These are phyloP conservation scores for Leptodontidium sp. DNA, from an alignment of 2,329 filamentous ascomycete species.

Conservation along the genomic window DNA sequence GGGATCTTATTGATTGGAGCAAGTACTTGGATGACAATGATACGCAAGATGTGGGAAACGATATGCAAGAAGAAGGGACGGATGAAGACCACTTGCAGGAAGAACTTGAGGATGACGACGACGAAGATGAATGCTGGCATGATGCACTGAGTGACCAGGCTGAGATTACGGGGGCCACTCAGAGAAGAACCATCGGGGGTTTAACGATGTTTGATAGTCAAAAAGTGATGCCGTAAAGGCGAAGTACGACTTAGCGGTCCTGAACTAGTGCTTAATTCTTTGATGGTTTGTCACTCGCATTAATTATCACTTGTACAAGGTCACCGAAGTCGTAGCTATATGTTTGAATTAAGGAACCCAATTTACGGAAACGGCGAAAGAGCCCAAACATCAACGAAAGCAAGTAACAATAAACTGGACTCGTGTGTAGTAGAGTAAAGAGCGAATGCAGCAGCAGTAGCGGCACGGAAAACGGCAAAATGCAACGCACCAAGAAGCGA, in stretches of 20 bases:
- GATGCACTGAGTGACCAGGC: neutral
- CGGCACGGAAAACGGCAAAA: neutral
- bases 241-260: neutral
- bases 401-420: neutral
- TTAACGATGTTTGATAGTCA: neutral
- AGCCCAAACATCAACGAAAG: too few relatives aligned
- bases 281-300: neutral
- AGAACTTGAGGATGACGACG: neutral
- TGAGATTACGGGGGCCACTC: neutral
- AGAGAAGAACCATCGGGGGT: neutral
- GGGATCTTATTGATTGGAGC: neutral
- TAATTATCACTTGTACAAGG: too few relatives aligned
- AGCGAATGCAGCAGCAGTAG: neutral
- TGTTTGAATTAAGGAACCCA: too few relatives aligned
- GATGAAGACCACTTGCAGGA: neutral
- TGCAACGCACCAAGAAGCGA: neutral
- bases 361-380: too few relatives aligned
- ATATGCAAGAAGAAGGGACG: neutral
- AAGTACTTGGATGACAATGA: neutral
- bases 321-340: too few relatives aligned
- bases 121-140: neutral
- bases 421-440: too few relatives aligned
- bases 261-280: neutral
- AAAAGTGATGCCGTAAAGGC: neutral
- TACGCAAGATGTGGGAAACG: neutral